Base-by-base conservation (phyloP, 805 yeast genomes). In the Wickerhamomyces alni region DNA sequence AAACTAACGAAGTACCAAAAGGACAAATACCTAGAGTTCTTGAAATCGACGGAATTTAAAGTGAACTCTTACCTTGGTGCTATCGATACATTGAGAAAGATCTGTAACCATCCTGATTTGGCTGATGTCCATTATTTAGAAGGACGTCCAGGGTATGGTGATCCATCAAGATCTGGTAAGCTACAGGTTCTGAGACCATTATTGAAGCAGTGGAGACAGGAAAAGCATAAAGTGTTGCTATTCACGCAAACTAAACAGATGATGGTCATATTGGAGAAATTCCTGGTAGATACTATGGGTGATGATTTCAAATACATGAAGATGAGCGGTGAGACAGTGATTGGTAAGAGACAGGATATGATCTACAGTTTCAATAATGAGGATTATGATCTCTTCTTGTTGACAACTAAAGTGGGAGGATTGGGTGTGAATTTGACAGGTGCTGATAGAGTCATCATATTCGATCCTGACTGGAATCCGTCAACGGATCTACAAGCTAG, bases 391-490 rank as follows among this genome's bases (percentile, higher is more conserved):
- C 75, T 93, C 2, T 93, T 93, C 57, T 61, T 93, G 17, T 65
- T 93, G 29, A 93, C 99, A 0, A 93, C 99, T 0, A 77, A 91
- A 53, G 99, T 93, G 7, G 99, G 99, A 17, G 99, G 99, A 0
- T 65, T 93, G 30, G 99, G 99, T 17, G 86, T 91, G 2, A 91
- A 91, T 58, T 60, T 91, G 34, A 91, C 96, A 0, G 98, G 98
- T 3, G 98, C 99, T 0, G 88, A 88, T 48, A 66, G 98, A 33
- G 96, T 91, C 11, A 87, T 91, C 17, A 91, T 91, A 13, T 91
- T 75, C 57, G 99, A 91, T 54, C 99, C 99, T 0, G 98, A 93
- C 61, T 91, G 99, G 99, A 91, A 91, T 55, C 99, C 99, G 1
- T 87, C 96, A 1, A 93, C 98, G 0, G 99, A 91, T 65, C 72